A percentile compares a stretch with the other conserved stretches of the same genome.
Conservation (phyloP, 1,284 basidiomycete genomes). For the Naganishia albida region DNA sequence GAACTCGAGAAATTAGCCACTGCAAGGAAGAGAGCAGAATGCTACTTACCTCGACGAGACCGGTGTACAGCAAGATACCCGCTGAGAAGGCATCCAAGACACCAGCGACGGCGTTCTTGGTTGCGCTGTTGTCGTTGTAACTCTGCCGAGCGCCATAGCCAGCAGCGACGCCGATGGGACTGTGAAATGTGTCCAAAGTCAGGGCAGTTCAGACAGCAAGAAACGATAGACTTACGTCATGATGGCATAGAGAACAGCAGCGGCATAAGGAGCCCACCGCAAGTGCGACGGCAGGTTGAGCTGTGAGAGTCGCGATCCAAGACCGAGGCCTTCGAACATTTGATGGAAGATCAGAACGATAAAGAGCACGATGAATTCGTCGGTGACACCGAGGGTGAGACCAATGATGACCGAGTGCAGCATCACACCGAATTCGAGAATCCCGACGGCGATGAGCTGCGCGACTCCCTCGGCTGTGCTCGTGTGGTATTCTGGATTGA, state of each 20-base stretch:
- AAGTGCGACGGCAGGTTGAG: conserved; percentile 66
- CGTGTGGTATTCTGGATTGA: conserved; percentile 24
- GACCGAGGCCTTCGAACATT: conserved; percentile 86
- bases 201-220: background rate
- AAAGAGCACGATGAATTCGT: conserved; percentile 79
- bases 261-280: conserved; percentile 65
- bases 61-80: conserved; percentile 89
- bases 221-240: conserved; percentile 73
- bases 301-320: conserved; percentile 79
- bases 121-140: conserved; percentile 77
- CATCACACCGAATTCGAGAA: conserved; percentile 76
- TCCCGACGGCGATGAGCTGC: conserved; percentile 68
- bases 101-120: conserved; percentile 77
- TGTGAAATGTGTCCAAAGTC: background rate
- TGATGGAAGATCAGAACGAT: conserved; percentile 90
- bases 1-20: conserved; percentile 16
- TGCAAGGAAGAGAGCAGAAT: conserved; percentile 8
- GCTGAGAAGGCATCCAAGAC: conserved; percentile 80
- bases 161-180: conserved; percentile 62
- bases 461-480: conserved; percentile 55
- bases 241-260: conserved; percentile 69
- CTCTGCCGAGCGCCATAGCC: conserved; percentile 78
- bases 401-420: conserved; percentile 86
- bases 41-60: conserved; percentile 69
- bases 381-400: conserved; percentile 83